phyloP scores from a whole-genome alignment of 306 rosid species.

The Castanospermum australe region DNA sequence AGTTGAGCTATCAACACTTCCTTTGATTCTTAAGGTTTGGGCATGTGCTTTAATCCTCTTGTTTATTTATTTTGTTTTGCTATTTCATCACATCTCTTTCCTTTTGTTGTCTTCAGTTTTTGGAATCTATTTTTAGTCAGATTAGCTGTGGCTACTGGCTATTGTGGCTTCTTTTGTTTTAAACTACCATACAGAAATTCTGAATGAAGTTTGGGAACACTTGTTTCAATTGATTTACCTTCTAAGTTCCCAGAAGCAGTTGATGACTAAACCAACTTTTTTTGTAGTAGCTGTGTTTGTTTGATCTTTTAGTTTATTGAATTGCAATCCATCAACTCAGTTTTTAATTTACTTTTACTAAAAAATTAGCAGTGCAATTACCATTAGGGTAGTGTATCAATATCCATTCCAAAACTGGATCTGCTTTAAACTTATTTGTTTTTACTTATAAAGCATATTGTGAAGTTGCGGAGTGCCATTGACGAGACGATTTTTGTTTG shows the following conservation, averaged over 20 bases:
- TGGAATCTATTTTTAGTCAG: background rate
- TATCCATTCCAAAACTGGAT: background rate
- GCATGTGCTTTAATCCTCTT: slow-evolving; percentile 20
- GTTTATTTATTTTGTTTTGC: background rate
- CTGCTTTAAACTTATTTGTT: background rate
- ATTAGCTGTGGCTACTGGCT: background rate
- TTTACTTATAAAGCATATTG: background rate
- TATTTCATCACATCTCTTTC: background rate
- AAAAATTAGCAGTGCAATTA: background rate
- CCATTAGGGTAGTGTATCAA: background rate
- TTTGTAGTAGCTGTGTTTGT: background rate
- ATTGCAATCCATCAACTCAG: background rate
- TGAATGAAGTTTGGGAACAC: background rate
- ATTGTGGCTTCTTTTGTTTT: background rate
- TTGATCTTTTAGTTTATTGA: background rate
- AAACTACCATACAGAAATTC: background rate
- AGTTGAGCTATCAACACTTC: slow-evolving; percentile 82
- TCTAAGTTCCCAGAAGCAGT: background rate
- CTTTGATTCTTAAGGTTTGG: slow-evolving; percentile 78
- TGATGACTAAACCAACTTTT: background rate
- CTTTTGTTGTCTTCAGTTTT: background rate
- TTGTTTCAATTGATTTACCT: background rate
- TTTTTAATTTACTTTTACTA: background rate
- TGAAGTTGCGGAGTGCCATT: background rate
- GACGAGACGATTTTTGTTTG: background rate